phyloP scores from a whole-genome alignment of 1,139 yeast genomes.

The Diutina mesorugosa region DNA sequence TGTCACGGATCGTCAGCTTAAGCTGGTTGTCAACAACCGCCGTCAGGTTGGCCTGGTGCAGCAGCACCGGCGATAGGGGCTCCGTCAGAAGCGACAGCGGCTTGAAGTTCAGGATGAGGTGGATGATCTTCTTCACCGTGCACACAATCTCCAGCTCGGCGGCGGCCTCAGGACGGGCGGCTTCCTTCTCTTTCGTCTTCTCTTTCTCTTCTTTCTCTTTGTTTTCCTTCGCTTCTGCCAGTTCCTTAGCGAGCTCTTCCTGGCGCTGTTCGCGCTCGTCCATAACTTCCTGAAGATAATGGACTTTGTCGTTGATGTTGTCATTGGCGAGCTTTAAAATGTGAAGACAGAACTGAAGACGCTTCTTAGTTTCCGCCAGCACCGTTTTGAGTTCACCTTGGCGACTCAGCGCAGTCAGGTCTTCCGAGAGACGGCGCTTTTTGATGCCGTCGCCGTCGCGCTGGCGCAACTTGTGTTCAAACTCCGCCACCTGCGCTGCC shows the following conservation, averaged over 20 bases:
- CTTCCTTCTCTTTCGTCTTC: slow-evolving; percentile 2
- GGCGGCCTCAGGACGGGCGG: slow-evolving; percentile 17
- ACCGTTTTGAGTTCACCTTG: slow-evolving; percentile 3
- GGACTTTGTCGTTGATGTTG: slow-evolving; percentile 53
- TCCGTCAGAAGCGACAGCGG: slow-evolving; percentile 42
- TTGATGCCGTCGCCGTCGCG: neutral
- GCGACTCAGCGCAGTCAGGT: slow-evolving; percentile 5
- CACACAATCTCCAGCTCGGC: slow-evolving; percentile 75
- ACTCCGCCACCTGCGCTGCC: neutral
- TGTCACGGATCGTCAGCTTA: slow-evolving; percentile 69
- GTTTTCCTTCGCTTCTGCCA: neutral
- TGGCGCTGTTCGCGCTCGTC: slow-evolving; percentile 10
- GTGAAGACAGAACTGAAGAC: slow-evolving; percentile 62
- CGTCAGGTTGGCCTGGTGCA: slow-evolving; percentile 4
- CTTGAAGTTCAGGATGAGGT: slow-evolving; percentile 74
- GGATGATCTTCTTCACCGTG: slow-evolving; percentile 81
- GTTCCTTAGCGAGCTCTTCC: slow-evolving; percentile 4
- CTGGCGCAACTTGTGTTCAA: neutral
- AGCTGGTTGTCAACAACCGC: slow-evolving; percentile 9
- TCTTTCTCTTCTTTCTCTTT: neutral
- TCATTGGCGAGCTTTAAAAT: slow-evolving; percentile 66
- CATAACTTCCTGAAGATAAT: slow-evolving; percentile 37
- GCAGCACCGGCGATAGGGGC: slow-evolving; percentile 6
- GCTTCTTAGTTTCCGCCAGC: slow-evolving; percentile 48
- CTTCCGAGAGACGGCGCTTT: slow-evolving; percentile 7